phyloP scores from a whole-genome alignment of 345 rosid genomes.

The Isatis tinctoria region DNA sequence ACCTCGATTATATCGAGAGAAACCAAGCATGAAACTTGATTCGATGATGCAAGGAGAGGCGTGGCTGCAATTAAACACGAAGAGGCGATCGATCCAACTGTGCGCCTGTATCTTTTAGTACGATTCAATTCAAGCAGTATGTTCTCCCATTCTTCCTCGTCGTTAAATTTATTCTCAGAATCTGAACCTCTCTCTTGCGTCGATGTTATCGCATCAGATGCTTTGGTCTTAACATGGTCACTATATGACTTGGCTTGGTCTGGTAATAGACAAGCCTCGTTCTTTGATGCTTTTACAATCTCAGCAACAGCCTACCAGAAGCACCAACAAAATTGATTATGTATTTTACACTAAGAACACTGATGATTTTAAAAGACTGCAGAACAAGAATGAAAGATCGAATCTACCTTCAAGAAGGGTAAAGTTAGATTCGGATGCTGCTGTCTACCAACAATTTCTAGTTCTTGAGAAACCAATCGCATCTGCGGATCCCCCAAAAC shows the following conservation, averaged over 20 bases:
- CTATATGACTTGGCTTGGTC: constrained; percentile 45
- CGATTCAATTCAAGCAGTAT: constrained; percentile 57
- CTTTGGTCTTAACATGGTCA: constrained; percentile 43
- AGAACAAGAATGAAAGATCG: background rate
- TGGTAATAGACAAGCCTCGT: constrained; percentile 63
- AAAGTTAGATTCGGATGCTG: constrained; percentile 82
- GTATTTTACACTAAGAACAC: background rate
- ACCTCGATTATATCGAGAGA: constrained; percentile 87
- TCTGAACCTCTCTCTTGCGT: constrained; percentile 30
- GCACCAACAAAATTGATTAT: background rate
- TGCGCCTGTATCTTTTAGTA: constrained; percentile 71
- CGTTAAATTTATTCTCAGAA: constrained; percentile 16
- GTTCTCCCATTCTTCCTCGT: constrained; percentile 59
- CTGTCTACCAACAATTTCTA: constrained; percentile 90
- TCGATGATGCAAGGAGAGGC: constrained; percentile 71
- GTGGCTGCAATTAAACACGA: constrained; percentile 72
- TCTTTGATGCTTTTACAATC: constrained; percentile 68
- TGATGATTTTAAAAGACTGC: background rate
- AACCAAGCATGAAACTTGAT: constrained; percentile 66
- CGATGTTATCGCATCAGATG: constrained; percentile 33
- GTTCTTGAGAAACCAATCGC: constrained; percentile 71
- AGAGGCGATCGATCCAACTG: constrained; percentile 73
- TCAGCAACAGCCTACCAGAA: constrained; percentile 67
- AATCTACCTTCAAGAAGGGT: constrained; percentile 77
- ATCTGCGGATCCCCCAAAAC: constrained; percentile 46